These are phyloP conservation scores for Pseudogymnoascus sp. DNA, from an alignment of 2,329 filamentous ascomycete species.

Conservation along the genomic window DNA sequence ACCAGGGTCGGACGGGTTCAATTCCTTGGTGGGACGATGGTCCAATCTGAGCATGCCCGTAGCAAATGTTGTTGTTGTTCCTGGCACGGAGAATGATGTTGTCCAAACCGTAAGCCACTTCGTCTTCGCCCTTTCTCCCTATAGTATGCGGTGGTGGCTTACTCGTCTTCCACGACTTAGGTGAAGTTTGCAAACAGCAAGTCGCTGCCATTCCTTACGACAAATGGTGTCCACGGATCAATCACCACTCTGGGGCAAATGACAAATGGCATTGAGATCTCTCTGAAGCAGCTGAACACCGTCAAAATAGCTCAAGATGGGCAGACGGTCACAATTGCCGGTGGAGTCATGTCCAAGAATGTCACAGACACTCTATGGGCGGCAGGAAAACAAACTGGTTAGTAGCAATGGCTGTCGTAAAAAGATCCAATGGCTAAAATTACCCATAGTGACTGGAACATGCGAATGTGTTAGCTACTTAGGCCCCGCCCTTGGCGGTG, in stretches of 20 bases:
- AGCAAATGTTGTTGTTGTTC: constrained; percentile 41
- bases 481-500: constrained; percentile 49
- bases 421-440: constrained; percentile 38
- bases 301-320: constrained; percentile 26
- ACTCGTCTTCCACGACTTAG: constrained; percentile 22
- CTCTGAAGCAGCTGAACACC: constrained; percentile 19
- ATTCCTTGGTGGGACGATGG: constrained; percentile 13
- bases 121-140: not conserved
- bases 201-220: constrained; percentile 44
- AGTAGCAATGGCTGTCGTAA: constrained; percentile 33
- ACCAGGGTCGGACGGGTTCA: constrained; percentile 16
- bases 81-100: constrained; percentile 42
- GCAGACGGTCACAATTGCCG: constrained; percentile 26
- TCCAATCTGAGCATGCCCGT: constrained; percentile 37
- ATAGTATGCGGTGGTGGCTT: not conserved
- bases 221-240: constrained; percentile 46
- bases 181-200: constrained; percentile 42
- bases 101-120: constrained; percentile 36
- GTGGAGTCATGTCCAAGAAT: constrained; percentile 26
- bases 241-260: constrained; percentile 14
- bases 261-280: constrained; percentile 15
- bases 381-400: constrained; percentile 32
- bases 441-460: constrained; percentile 31
- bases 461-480: constrained; percentile 43
- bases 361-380: constrained; percentile 24